Base-by-base conservation (phyloP, 371 early-diverging fungal species). In the Mucor piriformis region DNA sequence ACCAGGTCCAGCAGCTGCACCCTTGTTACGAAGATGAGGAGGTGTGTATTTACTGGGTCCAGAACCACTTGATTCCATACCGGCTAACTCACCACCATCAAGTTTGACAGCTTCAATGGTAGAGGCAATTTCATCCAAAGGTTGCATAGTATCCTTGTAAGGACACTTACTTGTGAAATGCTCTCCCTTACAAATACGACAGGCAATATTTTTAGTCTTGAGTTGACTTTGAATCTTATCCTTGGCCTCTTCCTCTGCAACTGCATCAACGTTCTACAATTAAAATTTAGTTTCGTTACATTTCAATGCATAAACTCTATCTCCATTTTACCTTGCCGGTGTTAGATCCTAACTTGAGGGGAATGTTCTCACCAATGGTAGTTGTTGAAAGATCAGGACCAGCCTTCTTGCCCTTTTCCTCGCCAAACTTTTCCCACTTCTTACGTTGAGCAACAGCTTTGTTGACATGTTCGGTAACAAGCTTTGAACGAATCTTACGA, bases 131-230 rank as follows among this genome's bases (percentile, higher is more conserved):
- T 85, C 88, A 59, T 88, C 83, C 61, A 88, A 64, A 11, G 92
- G 91, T 55, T 84, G 85, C 70, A 94, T 79, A 4, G 95, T 91
- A 72, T 95, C 95, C 82, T 97, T 98, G 90, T 93, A 96, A 50
- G 98, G 98, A 86, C 98, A 98, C 76, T 93, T 93, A 61, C 89
- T 80, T 27, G 98, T 97, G 77, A 90, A 96, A 83, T 98, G 98
- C 59, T 92, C 94, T 60, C 96, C 95, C 67, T 95, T 93, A 83
- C 98, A 98, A 59, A 91, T 88, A 82, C 98, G 93, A 83, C 98
- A 98, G 52, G 86, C 81, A 79, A 98, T 96, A 70, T 91, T 93
- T 73, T 84, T 88, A 78, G 83, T 81, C 69, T 89, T 85, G 21
- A 82, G 66, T 60, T 74, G 74, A 50, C 66, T 60, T 33, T 69